Conservation (phyloP, 371 early-diverging fungal species). For the Saksenaea oblongispora region DNA sequence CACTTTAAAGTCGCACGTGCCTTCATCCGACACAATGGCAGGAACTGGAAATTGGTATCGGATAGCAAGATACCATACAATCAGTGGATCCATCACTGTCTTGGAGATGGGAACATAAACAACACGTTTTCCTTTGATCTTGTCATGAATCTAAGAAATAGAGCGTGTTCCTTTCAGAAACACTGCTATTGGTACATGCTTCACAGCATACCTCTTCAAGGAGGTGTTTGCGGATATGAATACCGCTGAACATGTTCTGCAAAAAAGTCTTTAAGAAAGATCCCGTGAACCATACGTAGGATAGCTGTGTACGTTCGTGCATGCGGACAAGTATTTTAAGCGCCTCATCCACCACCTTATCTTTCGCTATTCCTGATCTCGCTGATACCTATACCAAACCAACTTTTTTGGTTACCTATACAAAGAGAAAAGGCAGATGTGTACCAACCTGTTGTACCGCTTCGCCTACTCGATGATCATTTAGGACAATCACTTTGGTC, state of each 20-base stretch:
- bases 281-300: constrained; percentile 26
- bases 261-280: neutral
- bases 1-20: neutral
- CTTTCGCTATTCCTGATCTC: constrained; percentile 27
- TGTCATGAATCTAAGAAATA: neutral
- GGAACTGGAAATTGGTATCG: constrained; percentile 36
- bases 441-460: constrained; percentile 19
- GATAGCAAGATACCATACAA: constrained; percentile 34
- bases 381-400: constrained; percentile 15
- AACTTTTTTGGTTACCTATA: neutral
- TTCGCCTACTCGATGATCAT: constrained; percentile 24
- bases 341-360: constrained; percentile 25
- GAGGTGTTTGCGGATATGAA: neutral
- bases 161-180: neutral
- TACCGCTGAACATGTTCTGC: constrained; percentile 7
- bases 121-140: constrained; percentile 17
- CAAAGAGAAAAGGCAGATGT: neutral
- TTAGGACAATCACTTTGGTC: constrained; percentile 23
- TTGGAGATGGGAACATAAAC: constrained; percentile 37
- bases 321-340: constrained; percentile 21
- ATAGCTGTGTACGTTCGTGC: constrained; percentile 34
- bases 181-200: neutral
- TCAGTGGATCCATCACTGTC: constrained; percentile 28
- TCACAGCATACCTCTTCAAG: neutral
- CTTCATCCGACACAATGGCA: constrained; percentile 25